These are phyloP conservation scores for Zygosaccharomyces pseudorouxii DNA, from an alignment of 805 yeast genomes.

Conservation along the genomic window DNA sequence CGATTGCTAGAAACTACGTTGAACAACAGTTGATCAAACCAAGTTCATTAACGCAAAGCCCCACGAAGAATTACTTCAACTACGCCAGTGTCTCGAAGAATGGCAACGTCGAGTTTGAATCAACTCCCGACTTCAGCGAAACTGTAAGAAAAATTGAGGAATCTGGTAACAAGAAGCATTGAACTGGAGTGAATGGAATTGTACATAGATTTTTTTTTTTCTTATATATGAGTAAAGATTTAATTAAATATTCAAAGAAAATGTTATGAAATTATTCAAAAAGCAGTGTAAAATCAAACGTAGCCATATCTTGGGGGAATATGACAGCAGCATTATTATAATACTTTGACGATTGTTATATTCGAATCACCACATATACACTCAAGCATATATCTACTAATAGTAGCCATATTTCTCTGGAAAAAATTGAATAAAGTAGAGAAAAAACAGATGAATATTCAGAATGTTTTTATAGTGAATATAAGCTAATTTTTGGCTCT, in stretches of 20 bases:
- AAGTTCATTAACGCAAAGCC: constrained; percentile 6
- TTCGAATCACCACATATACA: not conserved
- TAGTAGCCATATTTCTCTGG: not conserved
- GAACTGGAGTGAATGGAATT: not conserved
- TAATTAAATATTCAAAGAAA: not conserved
- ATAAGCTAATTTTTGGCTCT: not conserved
- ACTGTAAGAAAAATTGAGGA: constrained; percentile 8
- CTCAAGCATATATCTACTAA: not conserved
- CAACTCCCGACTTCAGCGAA: constrained; percentile 20
- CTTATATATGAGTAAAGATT: not conserved
- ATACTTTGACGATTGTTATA: not conserved
- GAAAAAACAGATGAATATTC: not conserved
- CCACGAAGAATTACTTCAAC: constrained; percentile 20
- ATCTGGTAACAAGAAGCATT: constrained; percentile 6
- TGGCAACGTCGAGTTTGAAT: constrained; percentile 21
- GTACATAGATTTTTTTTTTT: not conserved
- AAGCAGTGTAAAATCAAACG: not conserved
- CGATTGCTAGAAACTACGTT: constrained; percentile 1
- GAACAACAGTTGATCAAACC: constrained; percentile 6
- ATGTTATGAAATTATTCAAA: not conserved
- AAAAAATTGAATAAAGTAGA: not conserved
- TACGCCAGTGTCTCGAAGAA: constrained; percentile 23
- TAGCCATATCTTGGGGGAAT: not conserved
- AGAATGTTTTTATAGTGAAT: not conserved
- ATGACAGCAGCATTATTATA: not conserved